Conservation (phyloP, 768 basidiomycete genomes). For the Pholiota microspora region DNA sequence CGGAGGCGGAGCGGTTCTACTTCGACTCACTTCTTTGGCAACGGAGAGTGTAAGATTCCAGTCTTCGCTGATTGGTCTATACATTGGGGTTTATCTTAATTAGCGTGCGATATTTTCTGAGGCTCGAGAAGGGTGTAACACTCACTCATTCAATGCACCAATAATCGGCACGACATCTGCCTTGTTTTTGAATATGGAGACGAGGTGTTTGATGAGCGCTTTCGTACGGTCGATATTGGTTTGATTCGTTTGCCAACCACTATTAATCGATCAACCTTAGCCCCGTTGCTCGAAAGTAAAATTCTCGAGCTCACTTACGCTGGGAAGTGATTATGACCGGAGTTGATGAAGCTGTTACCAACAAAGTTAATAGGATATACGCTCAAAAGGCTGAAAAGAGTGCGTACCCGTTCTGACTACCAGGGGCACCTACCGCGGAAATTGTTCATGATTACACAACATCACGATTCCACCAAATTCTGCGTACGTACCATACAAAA, state of each 20-base stretch:
- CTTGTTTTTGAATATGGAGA: conserved; percentile 51
- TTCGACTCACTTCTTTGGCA: conserved; percentile 32
- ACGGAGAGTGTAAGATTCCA: conserved; percentile 19
- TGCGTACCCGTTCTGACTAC: conserved; percentile 72
- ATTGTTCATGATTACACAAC: too few species aligned
- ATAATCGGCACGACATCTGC: conserved; percentile 59
- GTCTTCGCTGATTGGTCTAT: too few species aligned
- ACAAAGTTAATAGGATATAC: not conserved
- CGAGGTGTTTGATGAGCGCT: conserved; percentile 60
- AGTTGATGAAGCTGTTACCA: conserved; percentile 67
- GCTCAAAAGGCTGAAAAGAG: too few species aligned
- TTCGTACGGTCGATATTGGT: conserved; percentile 69
- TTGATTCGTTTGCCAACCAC: conserved; percentile 62
- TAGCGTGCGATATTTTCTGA: too few species aligned
- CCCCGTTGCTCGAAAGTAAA: not conserved
- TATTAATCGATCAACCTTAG: conserved; percentile 9
- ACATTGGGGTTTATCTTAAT: too few species aligned
- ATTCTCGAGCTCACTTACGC: conserved; percentile 39
- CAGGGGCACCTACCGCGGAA: conserved; percentile 65
- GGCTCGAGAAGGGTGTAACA: not conserved
- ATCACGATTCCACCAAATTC: too few species aligned
- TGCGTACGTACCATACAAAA: conserved; percentile 50
- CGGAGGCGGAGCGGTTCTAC: too few species aligned
- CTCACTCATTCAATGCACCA: conserved; percentile 74
- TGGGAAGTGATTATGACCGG: conserved; percentile 55